phyloP scores from a whole-genome alignment of 176 grass and related monocot species.

The Phragmites australis region DNA sequence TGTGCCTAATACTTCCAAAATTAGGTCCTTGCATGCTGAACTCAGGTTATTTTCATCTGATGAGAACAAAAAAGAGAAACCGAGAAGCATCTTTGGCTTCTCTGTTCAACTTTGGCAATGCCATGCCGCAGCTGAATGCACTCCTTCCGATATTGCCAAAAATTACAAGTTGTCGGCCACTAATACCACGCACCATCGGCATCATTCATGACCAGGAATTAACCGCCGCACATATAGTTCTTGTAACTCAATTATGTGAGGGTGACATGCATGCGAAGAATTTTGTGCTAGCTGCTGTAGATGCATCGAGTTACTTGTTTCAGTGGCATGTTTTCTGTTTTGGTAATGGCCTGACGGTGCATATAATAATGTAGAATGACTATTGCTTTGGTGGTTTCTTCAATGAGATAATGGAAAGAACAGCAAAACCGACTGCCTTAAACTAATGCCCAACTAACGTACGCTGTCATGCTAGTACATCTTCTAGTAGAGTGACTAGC shows the following conservation, averaged over 20 bases:
- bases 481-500: too few species aligned
- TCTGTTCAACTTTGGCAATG: not conserved
- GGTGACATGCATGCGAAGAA: not conserved
- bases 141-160: not conserved
- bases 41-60: not conserved
- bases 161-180: not conserved
- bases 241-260: not conserved
- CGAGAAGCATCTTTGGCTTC: too few species aligned
- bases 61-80: too few species aligned
- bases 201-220: not conserved
- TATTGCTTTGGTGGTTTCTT: not conserved
- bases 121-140: not conserved
- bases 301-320: not conserved
- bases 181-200: not conserved
- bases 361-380: not conserved
- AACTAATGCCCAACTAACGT: conserved; percentile 17
- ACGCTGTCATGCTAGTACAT: too few species aligned
- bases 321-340: not conserved
- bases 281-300: not conserved
- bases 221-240: not conserved
- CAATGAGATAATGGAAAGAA: not conserved
- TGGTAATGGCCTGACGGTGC: not conserved
- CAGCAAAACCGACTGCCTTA: not conserved
- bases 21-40: not conserved
- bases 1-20: not conserved